A percentile compares a stretch with the other conserved stretches of the same genome.
These are phyloP conservation scores for Lichtheimia corymbifera DNA, from an alignment of 371 early-diverging fungal species.

Conservation along the genomic window DNA sequence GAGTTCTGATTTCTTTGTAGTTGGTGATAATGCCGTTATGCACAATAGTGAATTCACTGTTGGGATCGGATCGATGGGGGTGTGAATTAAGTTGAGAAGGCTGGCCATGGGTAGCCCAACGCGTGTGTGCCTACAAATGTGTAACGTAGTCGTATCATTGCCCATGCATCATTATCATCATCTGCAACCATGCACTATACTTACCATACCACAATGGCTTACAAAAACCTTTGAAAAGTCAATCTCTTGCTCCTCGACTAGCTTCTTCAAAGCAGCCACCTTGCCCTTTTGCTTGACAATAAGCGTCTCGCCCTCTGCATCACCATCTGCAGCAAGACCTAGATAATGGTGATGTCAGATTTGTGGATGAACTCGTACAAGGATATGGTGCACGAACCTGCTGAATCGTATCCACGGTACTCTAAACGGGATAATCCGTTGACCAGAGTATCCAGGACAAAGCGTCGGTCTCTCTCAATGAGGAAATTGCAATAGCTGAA, in stretches of 20 bases:
- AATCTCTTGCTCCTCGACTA: constrained; percentile 66
- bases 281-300: constrained; percentile 95
- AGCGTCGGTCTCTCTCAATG: constrained; percentile 75
- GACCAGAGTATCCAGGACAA: constrained; percentile 84
- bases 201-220: constrained; percentile 77
- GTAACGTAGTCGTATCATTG: background rate
- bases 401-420: constrained; percentile 98
- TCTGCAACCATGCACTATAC: background rate
- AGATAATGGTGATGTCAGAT: background rate
- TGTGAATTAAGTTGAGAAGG: constrained; percentile 93
- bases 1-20: constrained; percentile 93
- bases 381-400: constrained; percentile 55
- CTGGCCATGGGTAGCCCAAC: constrained; percentile 99
- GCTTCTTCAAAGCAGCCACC: constrained; percentile 83
- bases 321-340: constrained; percentile 91
- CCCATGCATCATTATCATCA: background rate
- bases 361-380: background rate
- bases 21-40: constrained; percentile 99
- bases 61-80: constrained; percentile 90
- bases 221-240: constrained; percentile 74
- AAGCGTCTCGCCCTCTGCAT: constrained; percentile 65
- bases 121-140: constrained; percentile 80
- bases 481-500: constrained; percentile 79
- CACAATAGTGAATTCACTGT: constrained; percentile 89
- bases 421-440: constrained; percentile 95